A percentile compares a stretch with the other conserved stretches of the same genome.
phyloP scores from a whole-genome alignment of 495 filamentous ascomycete species.

The Aspergillus funiculosus region DNA sequence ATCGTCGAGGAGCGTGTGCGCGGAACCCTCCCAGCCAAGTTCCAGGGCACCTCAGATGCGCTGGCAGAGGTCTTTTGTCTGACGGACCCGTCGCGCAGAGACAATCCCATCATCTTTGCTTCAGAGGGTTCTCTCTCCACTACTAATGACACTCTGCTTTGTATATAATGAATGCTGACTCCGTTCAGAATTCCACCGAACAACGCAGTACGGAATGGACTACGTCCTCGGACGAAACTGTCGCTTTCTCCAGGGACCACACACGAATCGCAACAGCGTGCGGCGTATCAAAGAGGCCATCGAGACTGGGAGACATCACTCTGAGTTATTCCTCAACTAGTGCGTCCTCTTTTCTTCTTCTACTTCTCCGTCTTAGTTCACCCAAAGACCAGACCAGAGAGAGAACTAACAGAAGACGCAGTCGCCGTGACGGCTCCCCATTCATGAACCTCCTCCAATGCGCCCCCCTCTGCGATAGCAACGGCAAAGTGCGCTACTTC shows the following conservation, averaged over 20 bases:
- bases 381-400: background rate
- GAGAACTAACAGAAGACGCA: conserved; percentile 20
- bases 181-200: conserved; percentile 52
- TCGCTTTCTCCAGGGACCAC: conserved; percentile 57
- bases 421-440: conserved; percentile 55
- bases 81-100: conserved; percentile 65
- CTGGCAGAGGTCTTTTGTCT: conserved; percentile 72
- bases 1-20: conserved; percentile 34
- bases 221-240: conserved; percentile 58
- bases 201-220: conserved; percentile 56
- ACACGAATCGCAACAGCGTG: conserved; percentile 46
- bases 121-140: conserved; percentile 56
- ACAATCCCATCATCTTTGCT: conserved; percentile 74
- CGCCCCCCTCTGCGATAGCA: conserved; percentile 55
- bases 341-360: conserved; percentile 27
- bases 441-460: conserved; percentile 63
- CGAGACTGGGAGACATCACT: conserved; percentile 53
- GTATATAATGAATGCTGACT: background rate
- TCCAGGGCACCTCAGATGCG: conserved; percentile 58
- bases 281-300: conserved; percentile 52
- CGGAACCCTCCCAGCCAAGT: conserved; percentile 31
- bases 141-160: background rate
- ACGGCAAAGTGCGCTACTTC: conserved; percentile 55
- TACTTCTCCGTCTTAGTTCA: background rate
- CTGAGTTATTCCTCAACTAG: conserved; percentile 66